Evolutionary conservation across 129 eudicot genomes (phyloP), one percentile per base, ranked within the genome.

Genomic region (Rutidosis leptorrhynchoides): DNA sequence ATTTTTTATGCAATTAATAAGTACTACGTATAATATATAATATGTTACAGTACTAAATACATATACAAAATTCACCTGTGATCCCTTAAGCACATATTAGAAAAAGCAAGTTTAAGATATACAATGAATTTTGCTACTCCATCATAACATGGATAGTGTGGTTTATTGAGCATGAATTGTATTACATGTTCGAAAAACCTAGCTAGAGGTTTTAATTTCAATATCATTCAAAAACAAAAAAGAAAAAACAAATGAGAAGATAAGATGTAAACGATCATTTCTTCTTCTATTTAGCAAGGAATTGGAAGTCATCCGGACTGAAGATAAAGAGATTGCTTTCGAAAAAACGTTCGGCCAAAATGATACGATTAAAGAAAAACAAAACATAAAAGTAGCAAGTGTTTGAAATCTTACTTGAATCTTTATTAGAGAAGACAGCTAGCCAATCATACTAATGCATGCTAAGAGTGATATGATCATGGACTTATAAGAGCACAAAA

Each of bases 1-100:
- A 11, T 40, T 21, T 19, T 12, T 54, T 48, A 40, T 23, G 5
- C 25, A 27, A 20, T 62, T 51, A 30, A 60, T 42, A n/a, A n/a
- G n/a, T n/a, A n/a, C n/a, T n/a, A n/a, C n/a, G n/a, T n/a, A 40
- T 22, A 32, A 1, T 46, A 19, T 11, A 29, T 63, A 73, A 23
- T 62, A 77, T 46, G n/a, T n/a, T n/a, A n/a, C n/a, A n/a, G n/a
- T 70, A 35, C 63, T 65, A 70, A 74, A 68, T 76, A 40, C 73
- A 76, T 59, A 70, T 81, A 71, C 88, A 81, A 68, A 79, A 86
- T 71, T 68, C 84, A 72, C 90, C 90, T 82, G 88, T 73, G 56
- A 78, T 72, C 58, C 32, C 16, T 69, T 59, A 32, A 49, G 59
- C 74, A 70, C 84, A 71, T 77, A 68, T 73, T 40, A 40, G n/a